phyloP scores from a whole-genome alignment of 129 eudicot species.

The Silybum marianum region DNA sequence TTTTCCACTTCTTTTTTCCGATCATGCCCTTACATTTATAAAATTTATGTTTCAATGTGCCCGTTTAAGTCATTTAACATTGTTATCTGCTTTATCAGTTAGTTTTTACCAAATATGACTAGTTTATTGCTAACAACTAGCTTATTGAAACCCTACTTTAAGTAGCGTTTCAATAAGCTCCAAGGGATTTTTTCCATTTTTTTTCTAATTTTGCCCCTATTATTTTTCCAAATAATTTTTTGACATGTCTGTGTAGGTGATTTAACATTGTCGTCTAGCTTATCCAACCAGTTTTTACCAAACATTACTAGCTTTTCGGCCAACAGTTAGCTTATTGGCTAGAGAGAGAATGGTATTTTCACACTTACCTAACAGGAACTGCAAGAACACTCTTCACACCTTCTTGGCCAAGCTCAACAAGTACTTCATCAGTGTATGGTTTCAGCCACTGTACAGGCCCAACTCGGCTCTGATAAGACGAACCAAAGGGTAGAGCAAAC shows the following conservation, averaged over 20 bases:
- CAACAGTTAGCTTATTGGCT: not conserved
- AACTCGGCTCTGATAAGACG: constrained; percentile 59
- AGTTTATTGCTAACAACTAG: not conserved
- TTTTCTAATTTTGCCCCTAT: not conserved
- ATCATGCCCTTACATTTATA: not conserved
- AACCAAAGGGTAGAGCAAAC: not conserved
- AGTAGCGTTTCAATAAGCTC: not conserved
- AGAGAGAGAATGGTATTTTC: not conserved
- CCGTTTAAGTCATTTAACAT: not conserved
- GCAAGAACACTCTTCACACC: constrained; percentile 73
- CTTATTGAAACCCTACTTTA: not conserved
- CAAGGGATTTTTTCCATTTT: not conserved
- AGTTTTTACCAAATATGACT: not conserved
- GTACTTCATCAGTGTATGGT: constrained; percentile 79
- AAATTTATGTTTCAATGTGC: not conserved
- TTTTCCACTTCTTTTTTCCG: not conserved
- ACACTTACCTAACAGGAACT: constrained; percentile 65
- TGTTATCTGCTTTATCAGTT: not conserved
- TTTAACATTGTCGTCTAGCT: not conserved
- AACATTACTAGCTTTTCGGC: not conserved
- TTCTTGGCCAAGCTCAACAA: constrained; percentile 68
- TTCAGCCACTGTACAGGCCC: constrained; percentile 84
- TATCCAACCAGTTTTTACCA: not conserved
- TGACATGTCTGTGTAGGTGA: not conserved
- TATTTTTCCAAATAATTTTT: not conserved